Evolutionary conservation across 139 green algal species (phyloP).

Genomic region (Coelastrella sp.): DNA sequence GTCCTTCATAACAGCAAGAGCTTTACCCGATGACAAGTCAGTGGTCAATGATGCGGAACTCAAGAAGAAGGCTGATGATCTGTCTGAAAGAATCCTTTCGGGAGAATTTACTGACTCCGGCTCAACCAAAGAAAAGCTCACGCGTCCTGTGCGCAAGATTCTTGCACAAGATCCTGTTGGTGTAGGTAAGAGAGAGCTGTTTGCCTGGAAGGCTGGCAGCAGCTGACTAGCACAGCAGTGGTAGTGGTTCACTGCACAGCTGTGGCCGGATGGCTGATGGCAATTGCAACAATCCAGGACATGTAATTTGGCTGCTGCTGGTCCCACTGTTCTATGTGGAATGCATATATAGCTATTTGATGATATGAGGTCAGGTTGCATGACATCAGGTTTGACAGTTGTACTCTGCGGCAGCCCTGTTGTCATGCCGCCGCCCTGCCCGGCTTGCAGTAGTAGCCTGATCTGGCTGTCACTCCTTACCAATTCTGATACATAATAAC

Average conservation of each 20-base stretch:
- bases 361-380: not conserved
- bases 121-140: conserved; percentile 84
- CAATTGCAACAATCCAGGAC: no score
- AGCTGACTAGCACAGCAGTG: not conserved
- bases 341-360: not conserved
- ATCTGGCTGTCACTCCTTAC: no score
- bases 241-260: no score
- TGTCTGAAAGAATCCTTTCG: conserved; percentile 70
- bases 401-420: not conserved
- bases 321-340: no score
- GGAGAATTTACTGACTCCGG: conserved; percentile 84
- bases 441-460: no score
- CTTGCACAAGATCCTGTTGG: conserved; percentile 79
- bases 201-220: no score
- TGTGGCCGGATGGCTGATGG: no score
- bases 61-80: conserved; percentile 24
- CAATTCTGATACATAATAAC: no score
- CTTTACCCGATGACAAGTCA: not conserved
- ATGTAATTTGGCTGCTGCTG: no score
- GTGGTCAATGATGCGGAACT: not conserved
- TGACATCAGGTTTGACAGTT: no score
- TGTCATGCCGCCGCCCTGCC: no score
- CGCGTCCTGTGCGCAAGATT: conserved; percentile 72
- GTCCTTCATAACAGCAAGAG: not conserved
- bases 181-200: no score